Evolutionary conservation across 2,329 filamentous ascomycete genomes (phyloP), one percentile per base, ranked within the genome.

Genomic region (Cladosporium sp.): DNA sequence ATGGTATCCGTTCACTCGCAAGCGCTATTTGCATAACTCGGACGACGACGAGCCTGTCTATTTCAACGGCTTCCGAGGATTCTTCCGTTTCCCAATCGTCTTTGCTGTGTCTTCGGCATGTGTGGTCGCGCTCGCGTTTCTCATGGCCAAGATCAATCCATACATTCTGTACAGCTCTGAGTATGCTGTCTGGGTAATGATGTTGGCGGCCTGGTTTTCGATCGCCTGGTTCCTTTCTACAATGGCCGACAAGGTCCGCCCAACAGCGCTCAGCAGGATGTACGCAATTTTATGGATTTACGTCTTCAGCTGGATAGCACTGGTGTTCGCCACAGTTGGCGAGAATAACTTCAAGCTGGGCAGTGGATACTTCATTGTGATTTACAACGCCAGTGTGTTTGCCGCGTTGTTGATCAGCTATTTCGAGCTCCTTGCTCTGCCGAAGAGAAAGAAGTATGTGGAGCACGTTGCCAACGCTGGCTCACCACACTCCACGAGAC

Each of bases 251-350:
- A 88, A 87, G 61, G 84, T 88, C 50, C 84, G 93, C 14, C 93
- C 94, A 1, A 94, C 89, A 17, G 93, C 93, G 3, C 83, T 97
- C 6, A 90, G 95, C 60, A 84, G 93, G 19, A 83, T 87, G 5
- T 97, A 94, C 72, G 82, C 84, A 52, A 80, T 92, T 45, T 82
- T 95, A 9, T 97, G 94, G 92, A 80, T 96, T 47, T 97, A 92
- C 70, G 71, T 84, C 34, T 73, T 91, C 0, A 84, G 85, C 39
- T 97, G 92, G 87, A 75, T 83, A 2, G 67, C 89, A 40, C 81
- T 96, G 58, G 84, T 96, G 14, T 78, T 82, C 45, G 82, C 86
- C 40, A 89, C 91, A 0, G 83, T 96, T 3, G 83, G 87, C n/a
- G 88, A 91, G 63, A 85, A 92, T 69, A 85, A 89, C 19, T 82